A percentile compares a stretch with the other conserved stretches of the same genome.
phyloP scores from a whole-genome alignment of 2,329 filamentous ascomycete species.

The Madurella mycetomatis region DNA sequence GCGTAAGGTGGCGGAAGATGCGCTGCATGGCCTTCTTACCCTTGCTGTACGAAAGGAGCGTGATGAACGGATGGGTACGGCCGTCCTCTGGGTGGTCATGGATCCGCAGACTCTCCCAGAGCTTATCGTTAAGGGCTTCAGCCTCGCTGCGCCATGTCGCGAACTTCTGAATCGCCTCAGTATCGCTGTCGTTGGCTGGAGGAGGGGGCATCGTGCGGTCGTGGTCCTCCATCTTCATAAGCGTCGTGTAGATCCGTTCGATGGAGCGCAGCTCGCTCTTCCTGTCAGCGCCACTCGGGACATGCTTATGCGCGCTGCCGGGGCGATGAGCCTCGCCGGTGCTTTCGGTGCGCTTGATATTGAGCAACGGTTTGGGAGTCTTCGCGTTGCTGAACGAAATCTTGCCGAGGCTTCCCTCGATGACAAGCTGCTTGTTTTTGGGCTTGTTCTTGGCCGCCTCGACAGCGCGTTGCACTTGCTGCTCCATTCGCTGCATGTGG shows the following conservation, averaged over 20 bases:
- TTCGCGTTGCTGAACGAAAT: slow-evolving; percentile 99
- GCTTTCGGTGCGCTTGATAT: slow-evolving; percentile 83
- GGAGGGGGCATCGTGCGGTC: slow-evolving; percentile 69
- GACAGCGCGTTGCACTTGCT: slow-evolving; percentile 94
- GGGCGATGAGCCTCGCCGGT: slow-evolving; percentile 54
- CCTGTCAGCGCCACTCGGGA: slow-evolving; percentile 59
- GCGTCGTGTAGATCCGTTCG: slow-evolving; percentile 77
- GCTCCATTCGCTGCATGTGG: slow-evolving; percentile 98
- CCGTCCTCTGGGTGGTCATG: slow-evolving; percentile 69
- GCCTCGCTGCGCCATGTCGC: slow-evolving; percentile 74
- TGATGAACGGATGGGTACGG: slow-evolving; percentile 82
- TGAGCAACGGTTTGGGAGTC: slow-evolving; percentile 89
- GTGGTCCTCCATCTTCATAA: slow-evolving; percentile 95
- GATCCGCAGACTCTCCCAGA: slow-evolving; percentile 87
- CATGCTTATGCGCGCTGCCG: slow-evolving; percentile 42
- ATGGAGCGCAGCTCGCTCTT: slow-evolving; percentile 83
- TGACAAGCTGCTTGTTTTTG: slow-evolving; percentile 95
- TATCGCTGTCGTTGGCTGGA: slow-evolving; percentile 58
- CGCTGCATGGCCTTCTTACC: slow-evolving; percentile 94
- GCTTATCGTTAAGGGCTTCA: slow-evolving; percentile 66
- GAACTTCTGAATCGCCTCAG: slow-evolving; percentile 67
- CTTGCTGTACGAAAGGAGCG: slow-evolving; percentile 89
- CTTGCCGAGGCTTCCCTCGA: slow-evolving; percentile 93
- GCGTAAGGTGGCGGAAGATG: slow-evolving; percentile 87
- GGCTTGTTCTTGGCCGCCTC: slow-evolving; percentile 96